Percentiles rank a stretch among this genome's conserved stretches.
Conservation (phyloP, 768 basidiomycete species). For the Naganishia friedmannii region DNA sequence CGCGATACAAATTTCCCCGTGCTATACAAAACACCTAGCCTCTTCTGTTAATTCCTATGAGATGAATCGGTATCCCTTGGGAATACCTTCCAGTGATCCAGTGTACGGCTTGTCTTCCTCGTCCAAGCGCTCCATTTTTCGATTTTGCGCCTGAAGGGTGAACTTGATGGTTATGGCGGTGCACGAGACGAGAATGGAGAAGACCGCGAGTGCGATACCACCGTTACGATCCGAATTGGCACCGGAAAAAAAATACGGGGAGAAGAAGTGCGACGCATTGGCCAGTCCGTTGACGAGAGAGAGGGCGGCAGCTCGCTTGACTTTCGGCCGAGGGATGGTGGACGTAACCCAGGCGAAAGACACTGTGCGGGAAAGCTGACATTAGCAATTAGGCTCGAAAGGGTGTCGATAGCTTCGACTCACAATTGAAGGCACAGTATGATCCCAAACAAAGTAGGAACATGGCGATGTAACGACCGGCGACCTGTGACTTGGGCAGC, state of each 20-base stretch:
- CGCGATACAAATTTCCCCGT: not conserved
- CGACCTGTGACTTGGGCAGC: conserved; percentile 12
- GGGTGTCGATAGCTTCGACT: not conserved
- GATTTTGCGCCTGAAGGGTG: conserved; percentile 27
- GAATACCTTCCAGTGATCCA: conserved; percentile 30
- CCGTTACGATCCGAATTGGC: conserved; percentile 1
- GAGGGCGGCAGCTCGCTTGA: conserved; percentile 45
- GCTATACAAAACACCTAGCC: not conserved
- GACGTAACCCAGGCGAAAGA: conserved; percentile 29
- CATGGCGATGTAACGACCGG: conserved; percentile 28
- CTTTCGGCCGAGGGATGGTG: conserved; percentile 39
- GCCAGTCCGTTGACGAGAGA: conserved; percentile 47
- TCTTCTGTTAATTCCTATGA: not conserved
- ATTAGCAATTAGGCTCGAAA: not conserved
- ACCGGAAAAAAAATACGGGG: conserved; percentile 19
- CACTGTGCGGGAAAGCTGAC: not conserved
- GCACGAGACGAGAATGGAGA: conserved; percentile 17
- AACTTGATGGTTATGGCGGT: conserved; percentile 31
- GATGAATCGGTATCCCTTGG: conserved; percentile 33
- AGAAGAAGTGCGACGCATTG: conserved; percentile 41
- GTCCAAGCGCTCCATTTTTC: conserved; percentile 29
- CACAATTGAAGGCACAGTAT: conserved; percentile 28
- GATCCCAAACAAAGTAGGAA: conserved; percentile 25
- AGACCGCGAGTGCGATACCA: conserved; percentile 27
- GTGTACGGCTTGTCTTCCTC: conserved; percentile 29